A percentile compares a stretch with the other conserved stretches of the same genome.
These are phyloP conservation scores for Linnemannia schmuckeri DNA, from an alignment of 192 early-diverging fungal genomes.

Conservation along the genomic window DNA sequence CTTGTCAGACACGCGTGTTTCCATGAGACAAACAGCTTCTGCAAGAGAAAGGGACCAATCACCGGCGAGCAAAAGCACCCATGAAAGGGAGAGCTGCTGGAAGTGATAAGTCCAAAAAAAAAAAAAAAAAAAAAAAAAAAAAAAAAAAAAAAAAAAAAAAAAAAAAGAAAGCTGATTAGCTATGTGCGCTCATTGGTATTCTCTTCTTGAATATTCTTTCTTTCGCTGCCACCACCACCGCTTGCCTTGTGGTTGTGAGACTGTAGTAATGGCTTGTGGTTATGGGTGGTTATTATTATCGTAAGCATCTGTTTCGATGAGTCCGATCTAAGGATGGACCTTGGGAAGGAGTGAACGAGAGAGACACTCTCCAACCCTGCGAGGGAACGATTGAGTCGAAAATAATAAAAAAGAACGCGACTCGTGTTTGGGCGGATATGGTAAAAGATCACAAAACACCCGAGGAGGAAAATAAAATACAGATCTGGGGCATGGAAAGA, in stretches of 20 bases:
- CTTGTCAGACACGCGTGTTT: neutral
- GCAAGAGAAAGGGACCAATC: neutral
- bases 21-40: neutral
- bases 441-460: no score
- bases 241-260: neutral
- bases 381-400: no score
- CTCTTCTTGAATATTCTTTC: neutral
- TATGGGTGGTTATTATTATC: neutral
- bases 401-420: no score
- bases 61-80: neutral
- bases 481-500: no score
- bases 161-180: neutral
- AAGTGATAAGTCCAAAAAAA: neutral
- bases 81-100: neutral
- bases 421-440: no score
- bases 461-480: no score
- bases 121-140: neutral
- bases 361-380: no score
- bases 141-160: neutral
- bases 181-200: constrained; percentile 1
- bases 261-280: neutral
- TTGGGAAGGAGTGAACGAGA: neutral
- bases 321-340: neutral
- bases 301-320: neutral
- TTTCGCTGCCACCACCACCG: neutral